Evolutionary conservation across 2,329 filamentous ascomycete genomes (phyloP), one percentile per base, ranked within the genome.

Genomic region (Talaromyces rugulosus): DNA sequence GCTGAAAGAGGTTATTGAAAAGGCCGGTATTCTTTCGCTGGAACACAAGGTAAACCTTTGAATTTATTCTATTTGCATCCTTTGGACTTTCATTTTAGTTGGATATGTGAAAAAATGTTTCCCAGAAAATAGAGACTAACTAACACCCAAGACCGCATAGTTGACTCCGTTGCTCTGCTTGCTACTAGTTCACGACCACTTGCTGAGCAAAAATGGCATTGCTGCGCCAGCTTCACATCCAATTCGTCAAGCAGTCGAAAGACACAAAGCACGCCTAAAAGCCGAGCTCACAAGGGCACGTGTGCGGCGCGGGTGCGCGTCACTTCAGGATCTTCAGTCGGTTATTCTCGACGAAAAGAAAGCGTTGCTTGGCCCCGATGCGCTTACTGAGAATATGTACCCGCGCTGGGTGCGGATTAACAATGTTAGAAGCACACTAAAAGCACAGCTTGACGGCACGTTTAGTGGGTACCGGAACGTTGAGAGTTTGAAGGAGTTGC

Each of bases 391-490:
- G 9, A 68, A 71, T 4, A 65, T 74, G 47, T 90, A 94, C 71
- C 93, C 92, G n/a, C 87, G 95, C 59, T 99, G 95, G 95, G 86
- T 96, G 47, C 87, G 95, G 1, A 82, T 98, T 65, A 99, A 98
- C 72, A 87, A 88, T 0, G 77, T 97, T 12, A 88, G 87, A 67
- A 88, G 87, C 11, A 88, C 83, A 0, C 73, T 96, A 5, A 82
- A 88, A 18, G 82, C 87, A 4, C 89, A 96, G 75, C 78, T 96
- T n/a, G 78, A 81, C 16, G 87, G 85, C 0, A 94, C 90, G 0
- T 96, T 98, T 74, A 75, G 82, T 0, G 81, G 79, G 0, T 94
- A 88, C 68, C 75, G 79, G 23, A 79, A 81, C 53, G 86, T 87
- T 1, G 70, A 77, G 0, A 80, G 79, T 0, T 76, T 96, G 3